phyloP scores from a whole-genome alignment of 768 basidiomycete genomes.

The Suillus tomentosus region DNA sequence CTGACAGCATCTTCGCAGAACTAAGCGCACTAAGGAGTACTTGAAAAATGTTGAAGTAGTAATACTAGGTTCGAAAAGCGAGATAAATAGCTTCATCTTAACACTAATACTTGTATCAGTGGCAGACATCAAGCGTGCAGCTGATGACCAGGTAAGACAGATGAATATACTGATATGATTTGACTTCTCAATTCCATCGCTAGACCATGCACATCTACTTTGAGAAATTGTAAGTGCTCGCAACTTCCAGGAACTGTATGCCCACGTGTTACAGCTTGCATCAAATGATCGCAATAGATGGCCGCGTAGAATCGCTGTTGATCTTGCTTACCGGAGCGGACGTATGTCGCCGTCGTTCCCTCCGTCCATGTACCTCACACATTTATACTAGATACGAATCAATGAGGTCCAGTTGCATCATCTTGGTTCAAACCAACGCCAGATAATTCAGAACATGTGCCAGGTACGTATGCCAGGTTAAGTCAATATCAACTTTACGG shows the following conservation, averaged over 20 bases:
- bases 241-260: background rate
- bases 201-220: background rate
- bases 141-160: background rate
- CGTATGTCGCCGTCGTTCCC: background rate
- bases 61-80: background rate
- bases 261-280: background rate
- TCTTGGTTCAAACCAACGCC: background rate
- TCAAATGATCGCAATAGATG: background rate
- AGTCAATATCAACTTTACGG: background rate
- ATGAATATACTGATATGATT: background rate
- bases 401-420: background rate
- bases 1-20: background rate
- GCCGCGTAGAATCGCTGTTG: background rate
- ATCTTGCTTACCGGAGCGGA: background rate
- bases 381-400: background rate
- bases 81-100: background rate
- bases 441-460: background rate
- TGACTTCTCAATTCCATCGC: background rate
- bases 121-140: slow-evolving; percentile 1
- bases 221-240: background rate
- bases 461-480: background rate
- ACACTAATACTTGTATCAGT: background rate
- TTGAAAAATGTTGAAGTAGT: background rate
- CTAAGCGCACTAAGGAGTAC: background rate
- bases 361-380: background rate